Evolutionary conservation across 1,139 yeast species (phyloP).

Genomic region (Protomyces pachydermus): DNA sequence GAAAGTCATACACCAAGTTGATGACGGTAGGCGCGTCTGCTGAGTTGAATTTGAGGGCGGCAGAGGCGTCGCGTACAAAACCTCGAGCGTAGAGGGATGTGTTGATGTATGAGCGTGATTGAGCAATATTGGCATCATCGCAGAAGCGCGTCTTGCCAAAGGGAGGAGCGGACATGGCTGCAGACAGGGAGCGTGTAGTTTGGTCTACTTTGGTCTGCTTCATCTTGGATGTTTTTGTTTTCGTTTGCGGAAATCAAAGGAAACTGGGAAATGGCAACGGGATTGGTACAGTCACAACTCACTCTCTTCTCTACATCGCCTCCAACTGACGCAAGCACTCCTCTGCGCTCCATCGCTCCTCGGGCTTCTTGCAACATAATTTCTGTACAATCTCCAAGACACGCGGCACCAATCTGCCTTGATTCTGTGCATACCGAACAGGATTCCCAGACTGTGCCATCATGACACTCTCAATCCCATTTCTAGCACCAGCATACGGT

Average conservation of each 20-base stretch:
- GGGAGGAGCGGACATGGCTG: background rate
- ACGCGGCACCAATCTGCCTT: background rate
- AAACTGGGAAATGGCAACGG: no score
- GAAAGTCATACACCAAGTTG: conserved; percentile 14
- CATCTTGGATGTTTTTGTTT: background rate
- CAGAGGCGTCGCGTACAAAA: background rate
- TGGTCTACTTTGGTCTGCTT: background rate
- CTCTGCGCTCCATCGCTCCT: conserved; percentile 11
- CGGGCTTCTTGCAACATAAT: conserved; percentile 3
- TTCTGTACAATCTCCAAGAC: conserved; percentile 7
- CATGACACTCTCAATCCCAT: conserved; percentile 10
- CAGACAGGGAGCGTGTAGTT: background rate
- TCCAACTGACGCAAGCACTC: background rate
- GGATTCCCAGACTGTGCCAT: conserved; percentile 22
- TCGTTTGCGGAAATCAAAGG: background rate
- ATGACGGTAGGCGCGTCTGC: conserved; percentile 25
- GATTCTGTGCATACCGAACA: background rate
- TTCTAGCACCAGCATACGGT: conserved; percentile 12
- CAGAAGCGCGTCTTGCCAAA: conserved; percentile 22
- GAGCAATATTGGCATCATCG: conserved; percentile 14
- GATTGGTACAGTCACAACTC: no score
- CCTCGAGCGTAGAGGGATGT: conserved; percentile 13
- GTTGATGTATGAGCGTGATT: conserved; percentile 19
- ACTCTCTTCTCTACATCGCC: no score
- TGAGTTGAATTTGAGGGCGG: conserved; percentile 20